These are phyloP conservation scores for Hypomontagnella submonticulosa DNA, from an alignment of 495 filamentous ascomycete species.

Conservation along the genomic window DNA sequence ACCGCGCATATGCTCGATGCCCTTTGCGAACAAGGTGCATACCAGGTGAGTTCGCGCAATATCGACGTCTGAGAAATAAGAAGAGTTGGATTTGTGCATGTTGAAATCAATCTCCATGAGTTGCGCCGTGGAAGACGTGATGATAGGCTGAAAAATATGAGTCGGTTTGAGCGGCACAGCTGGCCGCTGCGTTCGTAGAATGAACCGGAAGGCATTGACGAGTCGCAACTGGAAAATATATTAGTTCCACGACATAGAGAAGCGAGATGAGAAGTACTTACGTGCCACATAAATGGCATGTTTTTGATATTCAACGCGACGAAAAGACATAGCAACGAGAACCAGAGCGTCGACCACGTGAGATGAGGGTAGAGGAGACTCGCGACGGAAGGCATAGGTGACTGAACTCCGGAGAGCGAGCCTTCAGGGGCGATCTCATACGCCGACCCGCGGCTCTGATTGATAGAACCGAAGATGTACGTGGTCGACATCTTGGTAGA, in stretches of 20 bases:
- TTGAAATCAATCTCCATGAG: conserved; percentile 54
- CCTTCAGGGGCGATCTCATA: conserved; percentile 8
- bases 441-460: conserved; percentile 32
- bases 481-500: conserved; percentile 39
- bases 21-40: conserved; percentile 67
- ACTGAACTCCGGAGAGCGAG: conserved; percentile 23
- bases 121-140: conserved; percentile 46
- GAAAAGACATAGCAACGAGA: conserved; percentile 39
- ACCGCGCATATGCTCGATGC: conserved; percentile 60
- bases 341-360: conserved; percentile 42
- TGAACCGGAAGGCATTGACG: conserved; percentile 49
- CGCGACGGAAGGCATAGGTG: conserved; percentile 25
- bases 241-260: conserved; percentile 3
- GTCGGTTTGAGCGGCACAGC: conserved; percentile 36
- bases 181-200: conserved; percentile 43
- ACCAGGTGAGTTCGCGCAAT: conserved; percentile 72
- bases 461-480: conserved; percentile 42
- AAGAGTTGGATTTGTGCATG: conserved; percentile 71
- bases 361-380: conserved; percentile 37
- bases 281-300: conserved; percentile 44
- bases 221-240: conserved; percentile 30
- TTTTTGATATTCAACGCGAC: conserved; percentile 38
- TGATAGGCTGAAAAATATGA: conserved; percentile 50
- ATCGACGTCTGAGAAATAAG: conserved; percentile 80
- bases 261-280: conserved; percentile 15